A percentile compares a stretch with the other conserved stretches of the same genome.
Evolutionary conservation across 345 rosid species (phyloP).

Genomic region (Noccaea caerulescens): DNA sequence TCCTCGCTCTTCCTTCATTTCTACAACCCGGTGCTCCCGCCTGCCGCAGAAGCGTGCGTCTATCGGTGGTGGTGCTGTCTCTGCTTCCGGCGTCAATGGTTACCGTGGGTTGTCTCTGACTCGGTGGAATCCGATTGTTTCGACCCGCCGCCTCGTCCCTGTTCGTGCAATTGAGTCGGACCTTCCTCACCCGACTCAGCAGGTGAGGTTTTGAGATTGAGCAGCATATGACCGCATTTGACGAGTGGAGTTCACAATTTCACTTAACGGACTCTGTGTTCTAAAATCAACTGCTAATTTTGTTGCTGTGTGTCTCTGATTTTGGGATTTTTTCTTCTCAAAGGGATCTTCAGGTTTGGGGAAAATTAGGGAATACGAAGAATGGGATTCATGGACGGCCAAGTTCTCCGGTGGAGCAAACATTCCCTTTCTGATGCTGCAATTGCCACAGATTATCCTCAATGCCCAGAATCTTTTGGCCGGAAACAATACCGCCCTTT

Average conservation of each 20-base stretch:
- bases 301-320: slow-evolving; percentile 9
- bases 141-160: slow-evolving; percentile 47
- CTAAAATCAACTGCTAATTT: not conserved
- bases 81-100: not conserved
- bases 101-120: slow-evolving; percentile 25
- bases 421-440: slow-evolving; percentile 79
- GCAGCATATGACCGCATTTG: not conserved
- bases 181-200: slow-evolving; percentile 54
- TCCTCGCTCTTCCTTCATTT: slow-evolving; percentile 28
- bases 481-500: slow-evolving; percentile 77
- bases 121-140: slow-evolving; percentile 38
- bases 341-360: slow-evolving; percentile 53
- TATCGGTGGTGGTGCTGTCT: slow-evolving; percentile 9
- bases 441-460: slow-evolving; percentile 89
- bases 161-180: slow-evolving; percentile 60
- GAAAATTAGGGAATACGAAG: slow-evolving; percentile 48
- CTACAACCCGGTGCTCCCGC: slow-evolving; percentile 29
- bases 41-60: slow-evolving; percentile 30
- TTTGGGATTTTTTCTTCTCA: slow-evolving; percentile 24
- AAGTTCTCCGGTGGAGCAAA: slow-evolving; percentile 74
- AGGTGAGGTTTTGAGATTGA: slow-evolving; percentile 44
- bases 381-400: slow-evolving; percentile 89
- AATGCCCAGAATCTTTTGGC: slow-evolving; percentile 77
- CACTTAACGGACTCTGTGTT: not conserved
- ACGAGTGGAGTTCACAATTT: not conserved